These are phyloP conservation scores for Starmerella vitae DNA, from an alignment of 805 yeast species.

Conservation along the genomic window DNA sequence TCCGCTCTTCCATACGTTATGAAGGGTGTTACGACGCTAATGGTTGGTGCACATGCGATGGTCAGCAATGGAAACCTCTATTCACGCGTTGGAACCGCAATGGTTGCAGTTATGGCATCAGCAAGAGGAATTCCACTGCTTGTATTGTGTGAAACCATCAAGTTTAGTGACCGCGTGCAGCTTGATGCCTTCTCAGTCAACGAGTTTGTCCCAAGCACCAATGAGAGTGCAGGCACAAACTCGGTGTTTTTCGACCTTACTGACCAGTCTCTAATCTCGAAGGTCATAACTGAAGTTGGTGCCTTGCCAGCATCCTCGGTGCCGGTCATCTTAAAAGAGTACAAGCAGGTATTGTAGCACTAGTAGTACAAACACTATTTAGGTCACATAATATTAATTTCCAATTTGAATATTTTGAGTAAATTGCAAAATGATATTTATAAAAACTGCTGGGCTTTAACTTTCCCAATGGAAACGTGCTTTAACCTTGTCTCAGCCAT, in stretches of 20 bases:
- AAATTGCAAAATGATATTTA: too few species aligned
- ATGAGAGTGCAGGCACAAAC: constrained; percentile 43
- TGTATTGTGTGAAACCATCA: constrained; percentile 89
- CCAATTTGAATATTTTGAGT: too few species aligned
- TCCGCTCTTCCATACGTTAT: constrained; percentile 68
- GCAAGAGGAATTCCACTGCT: constrained; percentile 83
- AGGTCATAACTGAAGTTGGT: constrained; percentile 91
- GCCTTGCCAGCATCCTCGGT: constrained; percentile 96
- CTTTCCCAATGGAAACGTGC: too few species aligned
- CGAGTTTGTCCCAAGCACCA: constrained; percentile 40
- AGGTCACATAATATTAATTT: too few species aligned
- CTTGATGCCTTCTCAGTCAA: constrained; percentile 89
- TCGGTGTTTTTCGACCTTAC: constrained; percentile 88
- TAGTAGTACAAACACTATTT: too few species aligned
- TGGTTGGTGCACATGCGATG: constrained; percentile 95
- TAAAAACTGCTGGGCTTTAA: too few species aligned
- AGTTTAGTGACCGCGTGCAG: constrained; percentile 90
- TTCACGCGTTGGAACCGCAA: constrained; percentile 88
- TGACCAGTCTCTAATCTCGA: constrained; percentile 84
- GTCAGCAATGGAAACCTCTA: constrained; percentile 85
- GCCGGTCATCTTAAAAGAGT: constrained; percentile 90
- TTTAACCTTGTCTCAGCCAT: too few species aligned
- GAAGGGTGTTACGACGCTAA: constrained; percentile 77
- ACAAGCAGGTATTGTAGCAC: constrained; percentile 27
- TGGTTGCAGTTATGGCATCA: constrained; percentile 82